A percentile compares a stretch with the other conserved stretches of the same genome.
Evolutionary conservation across 2,329 filamentous ascomycete genomes (phyloP).

Genomic region (Xylaria sp.): DNA sequence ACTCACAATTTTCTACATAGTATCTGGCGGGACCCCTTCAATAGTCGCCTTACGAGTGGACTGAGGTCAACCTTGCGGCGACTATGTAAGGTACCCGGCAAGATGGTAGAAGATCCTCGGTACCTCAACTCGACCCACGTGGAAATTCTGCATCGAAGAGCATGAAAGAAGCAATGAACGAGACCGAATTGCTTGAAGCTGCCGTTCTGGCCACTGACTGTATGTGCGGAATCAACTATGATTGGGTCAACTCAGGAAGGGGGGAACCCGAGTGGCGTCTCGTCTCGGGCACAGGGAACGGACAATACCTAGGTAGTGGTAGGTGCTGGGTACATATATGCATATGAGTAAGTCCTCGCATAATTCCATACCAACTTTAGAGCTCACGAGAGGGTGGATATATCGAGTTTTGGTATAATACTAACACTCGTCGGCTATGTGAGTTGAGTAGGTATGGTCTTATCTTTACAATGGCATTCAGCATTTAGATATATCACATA

Average conservation of each 20-base stretch:
- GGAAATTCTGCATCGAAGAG: background rate
- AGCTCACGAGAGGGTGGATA: too few relatives aligned
- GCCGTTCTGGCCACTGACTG: background rate
- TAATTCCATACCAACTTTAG: too few relatives aligned
- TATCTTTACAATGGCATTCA: too few relatives aligned
- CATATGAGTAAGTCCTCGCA: too few relatives aligned
- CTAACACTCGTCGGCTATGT: too few relatives aligned
- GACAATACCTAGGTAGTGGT: too few relatives aligned
- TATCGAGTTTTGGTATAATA: too few relatives aligned
- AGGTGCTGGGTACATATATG: too few relatives aligned
- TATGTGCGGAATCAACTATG: background rate
- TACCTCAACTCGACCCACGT: background rate
- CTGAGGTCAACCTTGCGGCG: background rate
- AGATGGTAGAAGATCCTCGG: slow-evolving; percentile 12
- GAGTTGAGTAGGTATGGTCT: too few relatives aligned
- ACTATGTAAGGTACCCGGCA: background rate
- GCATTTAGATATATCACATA: too few relatives aligned
- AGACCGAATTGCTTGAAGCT: background rate
- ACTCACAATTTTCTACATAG: background rate
- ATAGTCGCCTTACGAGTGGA: background rate
- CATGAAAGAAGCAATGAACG: background rate
- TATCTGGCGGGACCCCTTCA: background rate
- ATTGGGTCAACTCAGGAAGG: background rate
- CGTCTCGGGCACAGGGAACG: slow-evolving; percentile 10
- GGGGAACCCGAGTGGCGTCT: slow-evolving; percentile 19